A percentile compares a stretch with the other conserved stretches of the same genome.
phyloP scores from a whole-genome alignment of 2,329 filamentous ascomycete genomes.

The Penicillium sumatraense region DNA sequence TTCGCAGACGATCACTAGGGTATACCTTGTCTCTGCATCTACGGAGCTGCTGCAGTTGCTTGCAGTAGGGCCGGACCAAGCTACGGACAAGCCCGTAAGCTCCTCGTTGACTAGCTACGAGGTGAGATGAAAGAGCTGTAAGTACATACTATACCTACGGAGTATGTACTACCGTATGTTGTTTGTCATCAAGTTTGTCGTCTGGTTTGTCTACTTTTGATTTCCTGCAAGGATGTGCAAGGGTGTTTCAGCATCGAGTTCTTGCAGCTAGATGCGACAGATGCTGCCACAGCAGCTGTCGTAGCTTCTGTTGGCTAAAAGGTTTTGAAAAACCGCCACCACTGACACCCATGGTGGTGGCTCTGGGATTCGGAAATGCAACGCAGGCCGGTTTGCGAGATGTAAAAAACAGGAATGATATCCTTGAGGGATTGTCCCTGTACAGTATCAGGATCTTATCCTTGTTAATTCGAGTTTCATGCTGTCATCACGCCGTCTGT shows the following conservation, averaged over 20 bases:
- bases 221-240: not conserved
- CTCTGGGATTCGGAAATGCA: not conserved
- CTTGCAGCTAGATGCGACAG: too few species aligned
- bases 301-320: too few species aligned
- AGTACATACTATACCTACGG: not conserved
- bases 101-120: not conserved
- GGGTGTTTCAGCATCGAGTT: not conserved
- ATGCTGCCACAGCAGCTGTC: too few species aligned
- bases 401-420: not conserved
- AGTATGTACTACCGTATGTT: not conserved
- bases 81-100: not conserved
- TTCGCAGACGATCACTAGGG: not conserved
- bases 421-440: too few species aligned
- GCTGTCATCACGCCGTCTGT: slow-evolving; percentile 5
- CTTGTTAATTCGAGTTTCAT: not conserved
- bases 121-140: not conserved
- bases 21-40: not conserved
- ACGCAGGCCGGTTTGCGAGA: not conserved
- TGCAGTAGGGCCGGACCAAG: not conserved
- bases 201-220: not conserved
- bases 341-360: not conserved
- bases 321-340: not conserved
- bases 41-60: not conserved
- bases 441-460: not conserved
- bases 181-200: too few species aligned